Evolutionary conservation across 345 rosid genomes (phyloP), one percentile per base, ranked within the genome.

Genomic region (Mercurialis annua): DNA sequence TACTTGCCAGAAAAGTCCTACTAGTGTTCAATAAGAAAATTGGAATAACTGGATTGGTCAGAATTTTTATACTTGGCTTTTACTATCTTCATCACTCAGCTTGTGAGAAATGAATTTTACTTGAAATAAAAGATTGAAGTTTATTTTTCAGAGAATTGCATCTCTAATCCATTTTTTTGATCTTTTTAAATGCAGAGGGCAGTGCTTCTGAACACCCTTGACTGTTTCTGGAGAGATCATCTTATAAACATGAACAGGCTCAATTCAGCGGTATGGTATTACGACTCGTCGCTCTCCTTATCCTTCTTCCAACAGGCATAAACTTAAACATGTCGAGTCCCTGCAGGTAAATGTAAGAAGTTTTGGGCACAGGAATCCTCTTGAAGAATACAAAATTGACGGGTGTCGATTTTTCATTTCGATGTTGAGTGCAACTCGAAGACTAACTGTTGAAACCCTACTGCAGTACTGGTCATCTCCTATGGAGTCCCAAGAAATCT

Each of bases 301-400:
- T 23, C 43, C 21, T 43, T 38, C 21, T 43, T 76, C 49, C 23
- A 34, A 16, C 33, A 23, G 61, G 71, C 58, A 61, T 38, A 60
- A 69, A 53, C 70, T 79, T 54, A n/a, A n/a, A 73, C 66, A 54
- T 26, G 14, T n/a, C n/a, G 61, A 58, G 64, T 42, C 26, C 48
- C 78, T 27, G 66, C 77, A 92, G 98, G 97, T 92, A 52, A 88
- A 90, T 59, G 96, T 90, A 5, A 76, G 98, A 83, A 88, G 98
- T 78, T 92, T 92, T 69, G 98, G 96, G 49, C 97, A 90, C 77
- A 84, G 98, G 68, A 90, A 92, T 81, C 98, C 98, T 76, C 98
- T 90, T 4, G 98, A 92, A 83, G 98, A 92, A 73, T 92, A 92
- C 78, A 92, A 92, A 80, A 92, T 92, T 43, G 98, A 92, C 50